Base-by-base conservation (phyloP, 2,329 filamentous ascomycete genomes). In the Trichophyton mentagrophytes region DNA sequence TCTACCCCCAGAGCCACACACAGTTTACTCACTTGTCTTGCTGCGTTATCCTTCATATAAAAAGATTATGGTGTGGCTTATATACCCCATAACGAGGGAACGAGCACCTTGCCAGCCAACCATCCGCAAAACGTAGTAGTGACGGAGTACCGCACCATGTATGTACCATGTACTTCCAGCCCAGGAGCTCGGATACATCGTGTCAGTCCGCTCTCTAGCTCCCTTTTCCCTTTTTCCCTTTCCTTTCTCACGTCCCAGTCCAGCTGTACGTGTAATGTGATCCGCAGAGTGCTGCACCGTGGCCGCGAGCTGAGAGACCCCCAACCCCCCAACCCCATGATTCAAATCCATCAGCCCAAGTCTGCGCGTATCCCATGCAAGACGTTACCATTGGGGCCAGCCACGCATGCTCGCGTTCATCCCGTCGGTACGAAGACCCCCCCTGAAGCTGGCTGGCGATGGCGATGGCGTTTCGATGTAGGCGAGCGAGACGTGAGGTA, bases 251-350 rank as follows among this genome's bases (percentile, higher is more conserved):
- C 20, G 40, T 22, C 11, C 46, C 20, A 27, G 46, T 15, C 46
- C 46, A 51, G 46, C 46, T 51, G 46, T 51, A n/a, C 9, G 8
- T 51, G 46, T 51, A 51, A 51, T 55, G 51, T 55, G 51, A 55
- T 55, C 51, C n/a, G 13, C 33, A 36, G 17, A 55, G 33, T 38
- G 22, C 51, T 15, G 11, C 51, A 27, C 17, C 51, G 7, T 55
- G 47, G 47, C 25, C 17, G 47, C 30, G 27, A 55, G 51, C 51
- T 55, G 51, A 55, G 27, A 51, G 2, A 2, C 2, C 22, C 22
- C 22, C 22, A 22, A 22, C 46, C 44, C 46, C 22, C 46, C 27
- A 17, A 36, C 51, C 30, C 33, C 51, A 55, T 55, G 51, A 55
- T 36, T 27, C 46, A 51, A 30, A 51, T 38, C 46, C 20, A 51